Conservation (phyloP, 257 asterid species). For the Lycium ferocissimum region DNA sequence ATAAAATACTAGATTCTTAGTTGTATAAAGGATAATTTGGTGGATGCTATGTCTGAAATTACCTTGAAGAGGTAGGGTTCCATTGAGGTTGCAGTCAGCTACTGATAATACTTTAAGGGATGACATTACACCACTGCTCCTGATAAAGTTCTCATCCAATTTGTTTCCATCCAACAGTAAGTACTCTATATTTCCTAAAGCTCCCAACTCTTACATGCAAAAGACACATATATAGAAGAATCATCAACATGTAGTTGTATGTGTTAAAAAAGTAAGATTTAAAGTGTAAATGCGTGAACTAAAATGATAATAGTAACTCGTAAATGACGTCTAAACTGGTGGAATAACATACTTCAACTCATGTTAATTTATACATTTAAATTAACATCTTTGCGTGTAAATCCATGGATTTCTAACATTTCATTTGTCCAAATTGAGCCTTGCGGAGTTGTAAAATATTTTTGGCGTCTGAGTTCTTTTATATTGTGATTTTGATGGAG, state of each 20-base stretch:
- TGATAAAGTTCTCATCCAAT: not conserved
- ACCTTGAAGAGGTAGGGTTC: conserved; percentile 13
- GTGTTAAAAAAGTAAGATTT: too few relatives aligned
- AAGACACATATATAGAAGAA: not conserved
- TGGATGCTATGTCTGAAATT: not conserved
- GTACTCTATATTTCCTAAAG: conserved; percentile 20
- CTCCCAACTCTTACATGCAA: conserved; percentile 21
- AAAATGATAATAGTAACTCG: not conserved
- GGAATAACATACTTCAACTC: too few relatives aligned
- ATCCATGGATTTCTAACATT: not conserved
- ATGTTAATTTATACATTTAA: not conserved
- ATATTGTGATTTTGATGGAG: not conserved
- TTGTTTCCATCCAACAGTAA: not conserved
- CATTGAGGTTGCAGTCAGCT: not conserved
- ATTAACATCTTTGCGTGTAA: not conserved
- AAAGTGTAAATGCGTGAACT: not conserved
- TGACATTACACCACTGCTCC: conserved; percentile 18
- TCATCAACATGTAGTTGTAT: not conserved
- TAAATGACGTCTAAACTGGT: not conserved
- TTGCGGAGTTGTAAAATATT: not conserved
- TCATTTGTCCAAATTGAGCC: not conserved
- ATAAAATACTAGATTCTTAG: not conserved
- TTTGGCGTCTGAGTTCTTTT: not conserved
- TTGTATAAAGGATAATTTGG: not conserved
- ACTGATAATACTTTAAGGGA: conserved; percentile 21